Evolutionary conservation across 1,139 yeast genomes (phyloP), one percentile per base, ranked within the genome.

Genomic region (Suhomyces chickasaworum): DNA sequence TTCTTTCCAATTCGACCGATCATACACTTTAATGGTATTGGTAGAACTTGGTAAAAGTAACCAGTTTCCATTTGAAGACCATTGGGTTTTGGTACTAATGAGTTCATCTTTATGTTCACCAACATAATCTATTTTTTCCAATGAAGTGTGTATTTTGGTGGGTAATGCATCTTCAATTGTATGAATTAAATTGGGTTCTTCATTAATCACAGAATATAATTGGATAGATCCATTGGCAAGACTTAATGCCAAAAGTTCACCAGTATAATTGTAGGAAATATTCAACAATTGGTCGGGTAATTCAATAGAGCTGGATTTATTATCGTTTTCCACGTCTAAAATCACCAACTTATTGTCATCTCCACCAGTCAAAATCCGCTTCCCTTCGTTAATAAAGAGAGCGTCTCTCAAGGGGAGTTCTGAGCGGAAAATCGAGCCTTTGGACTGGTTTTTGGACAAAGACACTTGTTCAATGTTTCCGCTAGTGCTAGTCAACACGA

Each of bases 331-430:
- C 15, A 78, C 57, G 50, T 81, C 84, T 3, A 87, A 68, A 1
- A 89, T 58, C 8, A 75, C 71, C 46, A 87, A 71, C 50, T 81
- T 80, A 44, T 79, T 76, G 51, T 87, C 95, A 57, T 89, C 95
- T 44, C 96, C 95, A 23, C 89, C 93, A 46, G 84, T 77, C 1
- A 88, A 80, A 3, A 81, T 69, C 67, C 86, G 76, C 42, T 79
- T 74, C 0, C 91, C 96, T 50, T 83, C 86, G 50, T 86, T 87
- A 38, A 88, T 81, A 61, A 86, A 82, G 15, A 69, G 69, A 4
- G 84, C 73, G 51, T 82, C 87, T 52, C 95, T 75, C 33, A 90
- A 63, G 0, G 96, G 87, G 36, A 88, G 68, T 17, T 86, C 77
- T 2, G 81, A 70, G 33, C 81, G 60, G 51, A 63, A 68, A 4